Evolutionary conservation across 202 grass and related monocot genomes (phyloP), one percentile per base, ranked within the genome.

Genomic region (Miscanthus sacchariflorus): DNA sequence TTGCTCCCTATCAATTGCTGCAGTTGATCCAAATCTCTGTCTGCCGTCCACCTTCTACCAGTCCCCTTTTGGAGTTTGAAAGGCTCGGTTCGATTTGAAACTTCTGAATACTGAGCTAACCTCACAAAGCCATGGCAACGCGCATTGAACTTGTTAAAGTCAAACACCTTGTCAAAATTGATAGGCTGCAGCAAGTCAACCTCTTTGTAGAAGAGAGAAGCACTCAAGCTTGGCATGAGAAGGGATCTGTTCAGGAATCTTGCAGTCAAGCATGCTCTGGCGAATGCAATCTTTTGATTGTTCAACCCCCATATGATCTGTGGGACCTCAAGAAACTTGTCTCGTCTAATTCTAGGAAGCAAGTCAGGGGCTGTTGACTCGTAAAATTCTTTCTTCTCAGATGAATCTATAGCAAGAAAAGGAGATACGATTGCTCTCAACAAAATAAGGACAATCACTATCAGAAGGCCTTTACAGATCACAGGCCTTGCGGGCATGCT

Each of bases 261-360:
- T 1, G 97, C 94, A 4, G 94, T 99, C 87, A 99, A 90, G 67
- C 93, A 92, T 46, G 94, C 88, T 54, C 97, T 95, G 42, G 97
- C 97, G 24, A 99, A 86, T n/a, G 97, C 97, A 64, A 97, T 99
- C 86, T 99, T 99, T 69, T 99, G 97, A 79, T 97, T 99, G 89
- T 99, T 99, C 84, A 99, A 90, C 70, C 97, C 97, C 97, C 94
- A 99, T 90, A 99, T 87, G 86, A 99, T 97, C 83, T 99, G 97
- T 50, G 97, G 97, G 44, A 95, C 91, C 89, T 91, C 90, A 49
- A 99, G 58, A 85, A 96, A 99, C 81, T 93, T 99, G 39, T 89
- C 88, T 90, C 69, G 87, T 71, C 91, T 95, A 45, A 92, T 81
- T 79, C 86, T 73, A 91, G 77, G 81, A 39, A 80, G 73, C 78